phyloP scores from a whole-genome alignment of 176 grass and related monocot genomes.

The Avena eriantha region DNA sequence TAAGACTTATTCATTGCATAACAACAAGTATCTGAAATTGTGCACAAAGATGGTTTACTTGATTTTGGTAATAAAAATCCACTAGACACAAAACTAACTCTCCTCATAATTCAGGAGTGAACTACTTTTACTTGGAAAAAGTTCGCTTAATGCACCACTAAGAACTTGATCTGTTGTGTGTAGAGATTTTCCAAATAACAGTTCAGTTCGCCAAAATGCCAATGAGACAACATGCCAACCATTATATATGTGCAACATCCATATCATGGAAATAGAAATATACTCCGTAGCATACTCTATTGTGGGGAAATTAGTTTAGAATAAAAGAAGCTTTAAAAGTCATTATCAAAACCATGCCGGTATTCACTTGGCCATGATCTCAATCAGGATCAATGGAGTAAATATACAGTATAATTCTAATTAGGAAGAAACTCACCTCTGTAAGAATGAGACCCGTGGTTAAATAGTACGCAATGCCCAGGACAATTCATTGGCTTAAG shows the following conservation, averaged over 20 bases:
- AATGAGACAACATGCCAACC: constrained; percentile 9
- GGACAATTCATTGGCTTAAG: constrained; percentile 99
- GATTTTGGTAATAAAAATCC: constrained; percentile 1
- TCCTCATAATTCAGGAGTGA: not conserved
- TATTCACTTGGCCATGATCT: not conserved
- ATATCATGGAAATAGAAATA: not conserved
- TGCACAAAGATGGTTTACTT: not conserved
- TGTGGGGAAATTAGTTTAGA: not conserved
- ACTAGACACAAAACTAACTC: constrained; percentile 1
- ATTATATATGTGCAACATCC: not conserved
- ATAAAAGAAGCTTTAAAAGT: not conserved
- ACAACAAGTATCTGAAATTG: constrained; percentile 20
- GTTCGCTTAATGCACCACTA: not conserved
- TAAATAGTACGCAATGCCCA: constrained; percentile 95
- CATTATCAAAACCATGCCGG: not conserved
- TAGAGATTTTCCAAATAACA: not conserved
- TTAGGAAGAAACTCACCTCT: constrained; percentile 63
- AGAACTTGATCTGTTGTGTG: constrained; percentile 15
- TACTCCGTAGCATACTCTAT: not conserved
- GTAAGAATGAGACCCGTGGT: constrained; percentile 80
- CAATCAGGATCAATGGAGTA: not conserved
- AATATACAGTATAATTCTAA: not conserved
- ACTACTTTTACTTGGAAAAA: not conserved
- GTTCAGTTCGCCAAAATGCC: not conserved
- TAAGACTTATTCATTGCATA: not conserved